Evolutionary conservation across 768 basidiomycete genomes (phyloP).

Genomic region (Macrolepiota albuminosa): DNA sequence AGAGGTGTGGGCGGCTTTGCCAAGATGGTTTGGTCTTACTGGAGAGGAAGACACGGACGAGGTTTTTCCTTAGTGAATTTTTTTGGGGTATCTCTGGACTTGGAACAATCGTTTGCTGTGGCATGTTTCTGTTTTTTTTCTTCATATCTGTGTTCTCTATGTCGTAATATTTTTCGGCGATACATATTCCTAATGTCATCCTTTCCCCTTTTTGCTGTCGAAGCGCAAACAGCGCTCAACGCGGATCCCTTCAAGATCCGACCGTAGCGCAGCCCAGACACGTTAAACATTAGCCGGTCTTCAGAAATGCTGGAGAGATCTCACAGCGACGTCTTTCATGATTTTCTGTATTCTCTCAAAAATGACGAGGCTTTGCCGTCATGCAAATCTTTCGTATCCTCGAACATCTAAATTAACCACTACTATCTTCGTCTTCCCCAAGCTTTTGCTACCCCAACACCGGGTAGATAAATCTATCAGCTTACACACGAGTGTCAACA

Average conservation of each 20-base stretch:
- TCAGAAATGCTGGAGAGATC: no score
- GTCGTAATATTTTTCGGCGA: not conserved
- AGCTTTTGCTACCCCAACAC: not conserved
- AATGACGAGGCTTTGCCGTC: no score
- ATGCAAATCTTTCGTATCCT: no score
- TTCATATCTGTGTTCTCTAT: not conserved
- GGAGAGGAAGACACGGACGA: slow-evolving; percentile 8
- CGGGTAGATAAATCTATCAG: not conserved
- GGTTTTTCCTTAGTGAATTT: not conserved
- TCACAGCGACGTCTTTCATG: not conserved
- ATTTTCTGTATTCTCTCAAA: not conserved
- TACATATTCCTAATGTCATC: not conserved
- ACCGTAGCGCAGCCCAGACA: not conserved
- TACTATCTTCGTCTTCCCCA: no score
- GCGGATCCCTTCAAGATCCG: not conserved
- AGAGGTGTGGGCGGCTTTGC: slow-evolving; percentile 59
- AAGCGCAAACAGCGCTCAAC: not conserved
- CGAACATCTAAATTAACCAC: not conserved
- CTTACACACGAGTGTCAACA: not conserved
- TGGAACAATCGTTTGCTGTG: not conserved
- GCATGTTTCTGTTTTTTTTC: not conserved
- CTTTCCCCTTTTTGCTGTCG: slow-evolving; percentile 6
- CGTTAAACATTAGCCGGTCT: no score
- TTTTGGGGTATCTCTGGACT: not conserved
- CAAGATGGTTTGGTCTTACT: slow-evolving; percentile 58